A percentile compares a stretch with the other conserved stretches of the same genome.
phyloP scores from a whole-genome alignment of 352 stramenopile species.

The Phytophthora hibernalis region DNA sequence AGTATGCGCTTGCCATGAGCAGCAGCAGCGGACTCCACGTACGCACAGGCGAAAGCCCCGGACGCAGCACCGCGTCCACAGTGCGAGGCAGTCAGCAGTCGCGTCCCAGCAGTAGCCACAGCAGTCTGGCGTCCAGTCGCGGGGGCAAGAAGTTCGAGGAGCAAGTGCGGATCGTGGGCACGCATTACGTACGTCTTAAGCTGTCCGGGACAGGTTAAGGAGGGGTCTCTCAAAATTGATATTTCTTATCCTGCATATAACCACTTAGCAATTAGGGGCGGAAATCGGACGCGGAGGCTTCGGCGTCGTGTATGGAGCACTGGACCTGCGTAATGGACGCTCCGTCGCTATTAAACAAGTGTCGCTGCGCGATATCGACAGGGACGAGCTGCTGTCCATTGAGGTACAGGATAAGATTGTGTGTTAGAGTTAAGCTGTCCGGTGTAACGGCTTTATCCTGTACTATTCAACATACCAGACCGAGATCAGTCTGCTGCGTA shows the following conservation, averaged over 20 bases:
- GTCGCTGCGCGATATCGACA: slow-evolving; percentile 83
- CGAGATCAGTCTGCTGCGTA: slow-evolving; percentile 93
- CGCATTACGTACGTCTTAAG: slow-evolving; percentile 65
- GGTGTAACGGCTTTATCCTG: neutral
- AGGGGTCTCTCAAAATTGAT: neutral
- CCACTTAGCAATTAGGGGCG: slow-evolving; percentile 84
- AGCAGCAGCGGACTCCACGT: slow-evolving; percentile 32
- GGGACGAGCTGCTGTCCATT: slow-evolving; percentile 84
- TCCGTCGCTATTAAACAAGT: slow-evolving; percentile 91
- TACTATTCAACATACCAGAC: slow-evolving; percentile 42
- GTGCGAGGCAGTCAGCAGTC: slow-evolving; percentile 16
- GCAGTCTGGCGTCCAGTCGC: slow-evolving; percentile 32
- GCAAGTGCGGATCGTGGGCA: slow-evolving; percentile 73
- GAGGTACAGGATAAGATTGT: slow-evolving; percentile 47
- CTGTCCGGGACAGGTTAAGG: neutral
- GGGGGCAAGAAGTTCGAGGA: slow-evolving; percentile 48
- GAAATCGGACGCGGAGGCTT: slow-evolving; percentile 94
- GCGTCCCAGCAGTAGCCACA: slow-evolving; percentile 14
- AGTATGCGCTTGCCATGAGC: slow-evolving; percentile 34
- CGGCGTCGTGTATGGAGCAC: slow-evolving; percentile 89
- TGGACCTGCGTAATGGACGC: slow-evolving; percentile 83
- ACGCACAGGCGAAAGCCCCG: slow-evolving; percentile 29
- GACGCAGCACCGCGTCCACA: slow-evolving; percentile 1
- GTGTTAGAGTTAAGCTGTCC: neutral
- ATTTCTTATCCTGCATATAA: slow-evolving; percentile 18